Base-by-base conservation (phyloP, 352 stramenopile genomes). In the Phytophthora lateralis region DNA sequence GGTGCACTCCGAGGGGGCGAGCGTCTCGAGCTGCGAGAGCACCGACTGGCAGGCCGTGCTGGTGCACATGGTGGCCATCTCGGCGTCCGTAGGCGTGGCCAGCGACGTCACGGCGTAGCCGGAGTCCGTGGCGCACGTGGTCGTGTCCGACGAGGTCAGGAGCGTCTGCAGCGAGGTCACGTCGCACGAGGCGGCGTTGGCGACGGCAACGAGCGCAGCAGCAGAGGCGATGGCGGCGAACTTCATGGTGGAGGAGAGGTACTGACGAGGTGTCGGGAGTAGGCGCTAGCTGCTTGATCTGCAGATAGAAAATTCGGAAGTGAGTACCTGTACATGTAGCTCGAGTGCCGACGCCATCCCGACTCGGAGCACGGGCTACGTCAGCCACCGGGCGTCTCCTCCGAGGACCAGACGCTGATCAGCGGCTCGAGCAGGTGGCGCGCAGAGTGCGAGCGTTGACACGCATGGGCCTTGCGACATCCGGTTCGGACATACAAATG, bases 21-120 rank as follows among this genome's bases (percentile, higher is more conserved):
- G 52, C 15, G 37, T 39, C 20, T 63, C n/a, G n/a, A 80, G 38
- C 56, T 69, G 44, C 9, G 39, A 38, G 10, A 80, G 47, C 49
- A 76, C 45, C 39, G 60, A 59, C 46, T 68, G 66, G 50, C 71
- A 80, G 6, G 63, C 53, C 20, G 56, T 51, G 60, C 46, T 72
- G 21, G 60, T 51, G 60, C 71, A 80, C 59, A 80, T 80, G 47
- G 57, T 45, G 21, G 43, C 15, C 51, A 72, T 52, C 57, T 72
- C 27, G 29, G 53, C 45, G 24, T 64, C 56, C n/a, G 66, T 60
- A 6, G 71, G 71, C n/a, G 66, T 54, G 30, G 42, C 18, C 38
- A 76, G 53, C 49, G 71, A 80, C 17, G 60, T 72, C 34, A 74
- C 52, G 11, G 53, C 49, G 56, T 80, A 80, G 20, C 63, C 63